Conservation (phyloP, 2,329 filamentous ascomycete genomes). For the Arthrobotrys pseudoclavata region DNA sequence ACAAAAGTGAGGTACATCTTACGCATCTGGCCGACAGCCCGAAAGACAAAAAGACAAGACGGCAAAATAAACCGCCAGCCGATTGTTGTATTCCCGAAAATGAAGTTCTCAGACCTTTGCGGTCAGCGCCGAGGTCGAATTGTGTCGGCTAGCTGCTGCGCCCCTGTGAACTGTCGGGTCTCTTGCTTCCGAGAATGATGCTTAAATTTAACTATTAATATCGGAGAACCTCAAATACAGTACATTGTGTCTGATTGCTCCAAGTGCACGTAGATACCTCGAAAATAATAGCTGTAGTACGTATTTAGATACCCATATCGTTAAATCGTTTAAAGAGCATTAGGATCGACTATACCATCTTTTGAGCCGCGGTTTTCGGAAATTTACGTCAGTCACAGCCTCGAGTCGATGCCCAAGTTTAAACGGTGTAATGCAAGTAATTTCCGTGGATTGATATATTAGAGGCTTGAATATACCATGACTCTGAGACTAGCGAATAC, state of each 20-base stretch:
- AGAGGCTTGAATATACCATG: neutral
- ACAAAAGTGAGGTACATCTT: neutral
- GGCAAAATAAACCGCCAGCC: neutral
- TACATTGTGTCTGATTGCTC: no score
- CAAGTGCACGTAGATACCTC: no score
- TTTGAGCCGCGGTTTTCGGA: no score
- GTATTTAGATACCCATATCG: no score
- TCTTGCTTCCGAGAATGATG: neutral
- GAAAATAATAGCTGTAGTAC: no score
- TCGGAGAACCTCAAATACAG: no score
- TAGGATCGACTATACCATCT: no score
- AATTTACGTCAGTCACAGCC: neutral
- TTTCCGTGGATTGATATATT: constrained; percentile 11
- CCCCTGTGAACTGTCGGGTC: neutral
- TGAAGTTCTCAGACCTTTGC: neutral
- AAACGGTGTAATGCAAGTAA: constrained; percentile 4
- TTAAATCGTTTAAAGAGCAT: no score
- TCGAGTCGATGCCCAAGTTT: neutral
- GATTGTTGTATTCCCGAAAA: neutral
- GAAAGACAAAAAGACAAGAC: neutral
- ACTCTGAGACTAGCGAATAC: neutral
- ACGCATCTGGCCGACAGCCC: neutral
- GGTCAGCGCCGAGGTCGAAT: neutral
- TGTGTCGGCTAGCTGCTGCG: no score
- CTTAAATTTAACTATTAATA: neutral